These are phyloP conservation scores for Candida tunisiensis DNA, from an alignment of 1,139 yeast genomes.

Conservation along the genomic window DNA sequence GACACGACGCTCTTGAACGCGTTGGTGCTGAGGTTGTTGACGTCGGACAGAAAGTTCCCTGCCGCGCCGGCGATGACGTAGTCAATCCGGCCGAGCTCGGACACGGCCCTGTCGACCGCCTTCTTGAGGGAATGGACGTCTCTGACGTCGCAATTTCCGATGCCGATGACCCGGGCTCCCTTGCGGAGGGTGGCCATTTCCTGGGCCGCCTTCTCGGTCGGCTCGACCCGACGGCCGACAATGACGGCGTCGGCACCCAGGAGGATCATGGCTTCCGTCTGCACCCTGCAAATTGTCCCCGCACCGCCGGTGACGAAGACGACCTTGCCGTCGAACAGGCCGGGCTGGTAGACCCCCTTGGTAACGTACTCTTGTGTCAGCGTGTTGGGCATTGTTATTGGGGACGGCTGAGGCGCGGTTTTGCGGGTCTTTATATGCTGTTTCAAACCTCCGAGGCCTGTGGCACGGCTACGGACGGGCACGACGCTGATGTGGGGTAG, in stretches of 20 bases:
- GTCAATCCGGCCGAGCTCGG: constrained; percentile 56
- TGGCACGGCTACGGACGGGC: too few species aligned
- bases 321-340: constrained; percentile 63
- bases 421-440: too few species aligned
- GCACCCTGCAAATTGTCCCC: constrained; percentile 80
- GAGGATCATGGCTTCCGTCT: constrained; percentile 62
- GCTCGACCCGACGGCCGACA: constrained; percentile 54
- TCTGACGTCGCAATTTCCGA: constrained; percentile 65
- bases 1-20: constrained; percentile 78
- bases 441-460: too few species aligned
- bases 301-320: constrained; percentile 93
- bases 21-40: constrained; percentile 59
- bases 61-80: constrained; percentile 91
- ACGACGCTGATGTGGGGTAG: too few species aligned
- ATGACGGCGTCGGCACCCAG: constrained; percentile 81
- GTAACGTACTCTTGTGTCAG: constrained; percentile 10
- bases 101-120: constrained; percentile 53
- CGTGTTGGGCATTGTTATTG: constrained; percentile 8
- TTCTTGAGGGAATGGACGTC: constrained; percentile 34
- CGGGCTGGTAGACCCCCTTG: constrained; percentile 30
- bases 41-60: constrained; percentile 74
- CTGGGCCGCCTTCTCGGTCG: constrained; percentile 48
- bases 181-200: constrained; percentile 40
- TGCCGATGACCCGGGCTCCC: constrained; percentile 49
- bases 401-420: not conserved